phyloP scores from a whole-genome alignment of 768 basidiomycete genomes.

The Suillus tomentosus region DNA sequence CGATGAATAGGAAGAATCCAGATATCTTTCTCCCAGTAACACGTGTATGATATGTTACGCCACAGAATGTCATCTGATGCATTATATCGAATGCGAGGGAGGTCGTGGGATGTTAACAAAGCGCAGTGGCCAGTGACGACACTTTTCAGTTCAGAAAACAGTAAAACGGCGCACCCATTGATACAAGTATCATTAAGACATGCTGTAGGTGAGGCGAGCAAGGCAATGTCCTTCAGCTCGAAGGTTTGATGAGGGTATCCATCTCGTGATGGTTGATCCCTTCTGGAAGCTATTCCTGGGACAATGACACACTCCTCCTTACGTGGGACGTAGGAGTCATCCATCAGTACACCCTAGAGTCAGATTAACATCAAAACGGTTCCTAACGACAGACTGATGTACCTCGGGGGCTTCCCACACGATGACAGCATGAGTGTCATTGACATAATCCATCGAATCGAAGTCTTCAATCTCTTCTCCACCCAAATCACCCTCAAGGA shows the following conservation, averaged over 20 bases:
- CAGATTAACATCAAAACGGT: not conserved
- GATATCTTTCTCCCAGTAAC: conserved; percentile 32
- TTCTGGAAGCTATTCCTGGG: not conserved
- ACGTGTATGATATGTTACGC: conserved; percentile 11
- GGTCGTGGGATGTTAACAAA: conserved; percentile 17
- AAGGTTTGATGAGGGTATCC: conserved; percentile 11
- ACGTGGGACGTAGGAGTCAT: not conserved
- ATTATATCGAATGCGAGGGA: conserved; percentile 4
- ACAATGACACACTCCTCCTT: not conserved
- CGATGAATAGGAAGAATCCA: conserved; percentile 45
- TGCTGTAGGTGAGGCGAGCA: conserved; percentile 8
- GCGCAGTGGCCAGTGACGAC: not conserved
- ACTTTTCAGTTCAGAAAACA: conserved; percentile 2
- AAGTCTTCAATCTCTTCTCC: conserved; percentile 1
- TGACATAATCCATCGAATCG: not conserved
- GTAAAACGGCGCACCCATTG: conserved; percentile 14
- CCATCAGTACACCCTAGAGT: not conserved
- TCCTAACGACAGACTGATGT: not conserved
- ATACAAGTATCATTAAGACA: conserved; percentile 14
- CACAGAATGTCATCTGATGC: conserved; percentile 23
- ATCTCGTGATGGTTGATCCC: not conserved
- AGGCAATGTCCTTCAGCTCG: conserved; percentile 8
- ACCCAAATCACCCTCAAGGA: conserved; percentile 11
- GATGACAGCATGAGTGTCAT: not conserved
- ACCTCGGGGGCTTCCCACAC: conserved; percentile 9